Evolutionary conservation across 1,139 yeast genomes (phyloP).

Genomic region (Saccharomyces hybrid): DNA sequence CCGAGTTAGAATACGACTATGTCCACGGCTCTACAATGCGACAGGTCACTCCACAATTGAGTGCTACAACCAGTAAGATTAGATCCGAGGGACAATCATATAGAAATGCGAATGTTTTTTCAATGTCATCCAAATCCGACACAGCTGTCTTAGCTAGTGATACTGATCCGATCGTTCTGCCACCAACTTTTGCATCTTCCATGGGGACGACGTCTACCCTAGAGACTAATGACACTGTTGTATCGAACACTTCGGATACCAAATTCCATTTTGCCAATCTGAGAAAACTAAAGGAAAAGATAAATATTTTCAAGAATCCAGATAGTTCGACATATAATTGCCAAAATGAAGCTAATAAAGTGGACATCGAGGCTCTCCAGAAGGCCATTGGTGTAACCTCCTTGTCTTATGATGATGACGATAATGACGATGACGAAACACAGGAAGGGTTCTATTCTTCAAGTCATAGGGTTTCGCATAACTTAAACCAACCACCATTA

Average conservation of each 20-base stretch:
- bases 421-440: conserved; percentile 8
- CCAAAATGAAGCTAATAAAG: conserved; percentile 11
- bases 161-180: neutral
- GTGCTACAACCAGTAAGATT: neutral
- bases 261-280: conserved; percentile 31
- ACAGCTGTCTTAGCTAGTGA: neutral
- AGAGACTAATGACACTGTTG: conserved; percentile 17
- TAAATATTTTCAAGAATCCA: conserved; percentile 30
- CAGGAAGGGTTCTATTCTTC: neutral
- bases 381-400: conserved; percentile 31
- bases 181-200: conserved; percentile 21
- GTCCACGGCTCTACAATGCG: conserved; percentile 27
- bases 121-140: neutral
- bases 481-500: conserved; percentile 18
- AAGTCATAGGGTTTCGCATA: neutral
- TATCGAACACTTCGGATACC: conserved; percentile 22
- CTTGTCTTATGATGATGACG: conserved; percentile 10
- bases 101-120: neutral
- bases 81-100: neutral
- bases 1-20: conserved; percentile 17
- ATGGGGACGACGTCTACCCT: conserved; percentile 20
- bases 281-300: conserved; percentile 29
- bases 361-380: conserved; percentile 31
- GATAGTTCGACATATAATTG: conserved; percentile 11
- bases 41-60: conserved; percentile 18